Evolutionary conservation across 768 basidiomycete genomes (phyloP).

Genomic region (Pleurotus tuoliensis): DNA sequence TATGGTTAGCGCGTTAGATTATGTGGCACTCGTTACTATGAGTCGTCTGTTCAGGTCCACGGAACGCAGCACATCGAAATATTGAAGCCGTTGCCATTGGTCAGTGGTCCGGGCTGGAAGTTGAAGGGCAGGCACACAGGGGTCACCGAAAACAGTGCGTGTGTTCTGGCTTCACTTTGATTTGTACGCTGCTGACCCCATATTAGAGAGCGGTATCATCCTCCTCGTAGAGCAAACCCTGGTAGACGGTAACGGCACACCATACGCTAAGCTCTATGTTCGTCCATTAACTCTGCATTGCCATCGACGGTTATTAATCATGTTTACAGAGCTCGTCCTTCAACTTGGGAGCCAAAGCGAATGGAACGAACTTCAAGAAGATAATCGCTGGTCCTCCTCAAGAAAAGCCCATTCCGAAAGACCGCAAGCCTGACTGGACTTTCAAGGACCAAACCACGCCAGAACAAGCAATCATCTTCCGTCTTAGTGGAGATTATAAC

Average conservation of each 20-base stretch:
- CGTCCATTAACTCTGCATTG: slow-evolving; percentile 12
- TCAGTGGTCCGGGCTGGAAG: slow-evolving; percentile 78
- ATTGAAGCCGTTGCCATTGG: slow-evolving; percentile 70
- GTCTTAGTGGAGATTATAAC: slow-evolving; percentile 78
- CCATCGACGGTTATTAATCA: background rate
- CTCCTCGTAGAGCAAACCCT: slow-evolving; percentile 60
- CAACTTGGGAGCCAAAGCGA: slow-evolving; percentile 64
- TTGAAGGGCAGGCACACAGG: slow-evolving; percentile 62
- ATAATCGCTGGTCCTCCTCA: slow-evolving; percentile 55
- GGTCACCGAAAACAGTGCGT: slow-evolving; percentile 79
- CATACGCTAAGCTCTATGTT: slow-evolving; percentile 63
- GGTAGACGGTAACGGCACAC: slow-evolving; percentile 55
- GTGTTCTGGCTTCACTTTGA: background rate
- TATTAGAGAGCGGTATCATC: slow-evolving; percentile 70
- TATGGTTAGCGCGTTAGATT: slow-evolving; percentile 28
- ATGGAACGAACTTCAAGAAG: slow-evolving; percentile 60
- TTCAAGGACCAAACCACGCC: slow-evolving; percentile 58
- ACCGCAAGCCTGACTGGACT: slow-evolving; percentile 57
- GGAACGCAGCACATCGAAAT: slow-evolving; percentile 78
- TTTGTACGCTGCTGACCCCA: background rate
- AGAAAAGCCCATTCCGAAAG: slow-evolving; percentile 57
- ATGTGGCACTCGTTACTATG: background rate
- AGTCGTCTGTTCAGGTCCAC: slow-evolving; percentile 53
- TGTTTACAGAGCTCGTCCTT: slow-evolving; percentile 58
- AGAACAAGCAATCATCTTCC: slow-evolving; percentile 68